Base-by-base conservation (phyloP, 208 protist species). In the Trichomonas tenax region DNA sequence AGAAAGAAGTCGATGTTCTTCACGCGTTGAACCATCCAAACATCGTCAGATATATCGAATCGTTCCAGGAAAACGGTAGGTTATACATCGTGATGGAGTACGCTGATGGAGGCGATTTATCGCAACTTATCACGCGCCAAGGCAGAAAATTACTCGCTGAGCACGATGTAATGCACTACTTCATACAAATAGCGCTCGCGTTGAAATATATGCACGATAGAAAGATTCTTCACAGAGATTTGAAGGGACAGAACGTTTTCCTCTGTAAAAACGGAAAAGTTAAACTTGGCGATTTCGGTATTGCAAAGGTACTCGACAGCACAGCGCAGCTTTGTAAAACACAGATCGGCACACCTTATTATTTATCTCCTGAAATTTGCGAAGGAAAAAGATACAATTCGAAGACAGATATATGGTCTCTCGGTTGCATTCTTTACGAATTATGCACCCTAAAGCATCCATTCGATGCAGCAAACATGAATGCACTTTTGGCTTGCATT, bases 221-320 rank as follows among this genome's bases (percentile, higher is more conserved):
- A 38, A 93, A 93, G 46, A 93, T 93, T 51, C 31, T 93, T 49
- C 86, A 93, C 36, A 8, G 98, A 58, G 98, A 99, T 96, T 96
- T 99, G 45, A 99, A 99, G 96, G 98, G 98, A 21, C 98, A 98
- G 97, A 98, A 98, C 96, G 97, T 97, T 49, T 97, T 97, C 63
- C 36, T 97, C 15, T 97, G 97, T 0, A 95, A 97, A 46, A 21
- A 95, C 41, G 96, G 96, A 82, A 96, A 95, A 3, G 97, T 98
- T 0, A 97, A 98, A 31, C 58, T 98, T 17, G 98, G 98, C 21
- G 98, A 98, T 95, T 98, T 98, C 96, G 98, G 98, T 72, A 98
- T 98, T 51, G 86, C 86, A 0, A 48, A 40, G 15, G 86, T 93
- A 49, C 86, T 93, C n/a, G 86, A 93, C 9, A 34, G 44, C 31